Conservation (phyloP, 441 rosid genomes). For the Euphorbia celastroides region DNA sequence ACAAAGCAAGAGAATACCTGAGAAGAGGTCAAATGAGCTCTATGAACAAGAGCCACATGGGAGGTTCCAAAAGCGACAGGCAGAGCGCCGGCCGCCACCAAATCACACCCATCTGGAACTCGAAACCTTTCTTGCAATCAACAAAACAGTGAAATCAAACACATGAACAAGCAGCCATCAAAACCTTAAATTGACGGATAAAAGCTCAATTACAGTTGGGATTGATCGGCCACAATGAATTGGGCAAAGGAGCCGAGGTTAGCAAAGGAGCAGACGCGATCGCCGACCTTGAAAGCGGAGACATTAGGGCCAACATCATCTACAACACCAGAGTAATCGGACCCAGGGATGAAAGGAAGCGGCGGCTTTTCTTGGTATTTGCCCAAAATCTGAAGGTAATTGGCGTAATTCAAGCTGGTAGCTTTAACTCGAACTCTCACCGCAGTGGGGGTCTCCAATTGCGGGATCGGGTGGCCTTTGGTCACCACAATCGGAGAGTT, state of each 20-base stretch:
- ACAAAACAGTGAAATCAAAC: too few species aligned
- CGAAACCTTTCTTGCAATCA: constrained; percentile 31
- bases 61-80: constrained; percentile 95
- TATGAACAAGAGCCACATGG: constrained; percentile 83
- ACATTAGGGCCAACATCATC: constrained; percentile 59
- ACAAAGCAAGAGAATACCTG: constrained; percentile 37
- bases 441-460: constrained; percentile 44
- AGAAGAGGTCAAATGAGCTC: constrained; percentile 65
- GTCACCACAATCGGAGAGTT: constrained; percentile 37
- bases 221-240: constrained; percentile 72
- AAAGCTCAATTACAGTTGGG: constrained; percentile 33
- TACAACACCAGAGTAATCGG: constrained; percentile 81
- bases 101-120: constrained; percentile 79
- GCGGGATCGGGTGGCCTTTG: constrained; percentile 47
- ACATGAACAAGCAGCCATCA: too few species aligned
- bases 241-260: constrained; percentile 70
- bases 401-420: constrained; percentile 81
- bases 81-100: constrained; percentile 76
- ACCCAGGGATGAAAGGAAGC: constrained; percentile 86
- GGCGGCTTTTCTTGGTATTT: constrained; percentile 82
- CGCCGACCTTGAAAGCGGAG: constrained; percentile 64
- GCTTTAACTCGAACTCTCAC: constrained; percentile 75
- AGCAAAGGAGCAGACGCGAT: constrained; percentile 62
- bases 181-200: too few species aligned
- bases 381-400: constrained; percentile 82